These are phyloP conservation scores for Didymella glomerata DNA, from an alignment of 2,329 filamentous ascomycete species.

Conservation along the genomic window DNA sequence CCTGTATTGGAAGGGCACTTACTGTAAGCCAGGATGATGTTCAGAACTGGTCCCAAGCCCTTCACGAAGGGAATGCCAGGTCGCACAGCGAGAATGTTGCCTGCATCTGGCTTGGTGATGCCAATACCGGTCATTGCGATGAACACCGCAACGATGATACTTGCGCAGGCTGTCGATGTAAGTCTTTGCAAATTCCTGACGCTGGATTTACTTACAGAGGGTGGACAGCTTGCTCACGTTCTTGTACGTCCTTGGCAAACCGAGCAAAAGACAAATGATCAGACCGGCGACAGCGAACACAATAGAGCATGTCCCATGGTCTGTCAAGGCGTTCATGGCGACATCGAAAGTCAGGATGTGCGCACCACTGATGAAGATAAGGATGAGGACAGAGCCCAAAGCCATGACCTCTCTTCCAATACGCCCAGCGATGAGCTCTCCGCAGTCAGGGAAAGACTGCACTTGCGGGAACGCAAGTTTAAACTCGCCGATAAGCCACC, in stretches of 20 bases:
- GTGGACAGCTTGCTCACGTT: slow-evolving; percentile 70
- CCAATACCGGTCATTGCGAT: slow-evolving; percentile 73
- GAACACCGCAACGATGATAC: slow-evolving; percentile 69
- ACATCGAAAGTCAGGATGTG: slow-evolving; percentile 76
- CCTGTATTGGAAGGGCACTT: slow-evolving; percentile 18
- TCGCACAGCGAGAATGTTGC: slow-evolving; percentile 37
- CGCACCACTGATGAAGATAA: slow-evolving; percentile 75
- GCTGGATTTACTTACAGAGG: slow-evolving; percentile 55
- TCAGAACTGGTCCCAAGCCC: slow-evolving; percentile 52
- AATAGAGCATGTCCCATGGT: slow-evolving; percentile 69
- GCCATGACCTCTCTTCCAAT: slow-evolving; percentile 70
- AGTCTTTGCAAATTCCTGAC: slow-evolving; percentile 1
- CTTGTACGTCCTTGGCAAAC: slow-evolving; percentile 69
- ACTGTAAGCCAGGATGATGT: slow-evolving; percentile 77
- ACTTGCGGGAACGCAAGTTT: slow-evolving; percentile 66
- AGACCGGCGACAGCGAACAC: slow-evolving; percentile 69
- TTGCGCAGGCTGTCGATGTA: slow-evolving; percentile 62
- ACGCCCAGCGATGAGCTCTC: slow-evolving; percentile 67
- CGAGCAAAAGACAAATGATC: slow-evolving; percentile 65
- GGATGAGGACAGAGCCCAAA: slow-evolving; percentile 67
- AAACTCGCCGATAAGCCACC: slow-evolving; percentile 68
- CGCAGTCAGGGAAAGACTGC: slow-evolving; percentile 73
- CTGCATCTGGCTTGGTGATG: slow-evolving; percentile 55
- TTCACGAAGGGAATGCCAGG: slow-evolving; percentile 34
- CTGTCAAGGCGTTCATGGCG: slow-evolving; percentile 71